Evolutionary conservation across 441 rosid genomes (phyloP).

Genomic region (Metrosideros polymorpha): DNA sequence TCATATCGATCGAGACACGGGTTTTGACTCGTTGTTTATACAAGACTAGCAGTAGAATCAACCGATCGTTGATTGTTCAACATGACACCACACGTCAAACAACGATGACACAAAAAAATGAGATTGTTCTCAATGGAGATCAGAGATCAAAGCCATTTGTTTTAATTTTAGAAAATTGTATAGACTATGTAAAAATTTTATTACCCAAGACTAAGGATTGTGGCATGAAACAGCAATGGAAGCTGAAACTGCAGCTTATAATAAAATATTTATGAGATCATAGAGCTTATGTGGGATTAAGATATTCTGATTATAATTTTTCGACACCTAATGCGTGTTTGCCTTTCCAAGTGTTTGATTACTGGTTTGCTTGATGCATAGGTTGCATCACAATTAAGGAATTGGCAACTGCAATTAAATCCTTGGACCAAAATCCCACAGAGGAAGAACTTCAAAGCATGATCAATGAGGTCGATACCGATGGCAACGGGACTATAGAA

Average conservation of each 20-base stretch:
- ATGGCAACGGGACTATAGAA: conserved; percentile 52
- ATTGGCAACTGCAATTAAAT: conserved; percentile 36
- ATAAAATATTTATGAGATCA: not conserved
- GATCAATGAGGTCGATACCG: conserved; percentile 48
- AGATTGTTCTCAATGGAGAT: not conserved
- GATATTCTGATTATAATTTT: not conserved
- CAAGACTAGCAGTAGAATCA: not conserved
- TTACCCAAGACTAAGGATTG: not conserved
- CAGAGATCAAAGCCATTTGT: not conserved
- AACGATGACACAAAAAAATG: not conserved
- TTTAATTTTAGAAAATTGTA: not conserved
- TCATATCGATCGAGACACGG: not conserved
- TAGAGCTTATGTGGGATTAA: not conserved
- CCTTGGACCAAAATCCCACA: conserved; percentile 45
- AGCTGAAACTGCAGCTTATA: not conserved
- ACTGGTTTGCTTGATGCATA: not conserved
- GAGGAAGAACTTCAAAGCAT: conserved; percentile 52
- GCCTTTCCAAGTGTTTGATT: not conserved
- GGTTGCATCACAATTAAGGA: conserved; percentile 59
- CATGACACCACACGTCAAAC: not conserved
- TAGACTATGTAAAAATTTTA: not conserved
- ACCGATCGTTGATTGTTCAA: not conserved
- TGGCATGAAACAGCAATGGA: not conserved
- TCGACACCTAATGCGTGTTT: not conserved
- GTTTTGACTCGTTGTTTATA: not conserved